Percentiles rank a stretch among this genome's conserved stretches.
phyloP scores from a whole-genome alignment of 441 rosid species.

The Rhodomyrtus psidioides region DNA sequence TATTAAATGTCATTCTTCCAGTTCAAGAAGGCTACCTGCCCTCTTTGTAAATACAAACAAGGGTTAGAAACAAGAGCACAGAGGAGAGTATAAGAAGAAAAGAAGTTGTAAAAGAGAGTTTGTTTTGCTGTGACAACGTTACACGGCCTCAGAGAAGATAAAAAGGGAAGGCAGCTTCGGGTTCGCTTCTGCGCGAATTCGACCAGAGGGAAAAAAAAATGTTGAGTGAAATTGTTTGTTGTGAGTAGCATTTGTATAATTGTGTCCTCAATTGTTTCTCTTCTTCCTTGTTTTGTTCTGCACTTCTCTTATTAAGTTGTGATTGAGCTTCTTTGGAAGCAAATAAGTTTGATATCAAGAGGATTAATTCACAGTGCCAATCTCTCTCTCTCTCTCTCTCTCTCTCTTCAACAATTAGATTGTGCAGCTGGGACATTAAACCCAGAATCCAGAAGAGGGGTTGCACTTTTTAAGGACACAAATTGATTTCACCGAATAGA shows the following conservation, averaged over 20 bases:
- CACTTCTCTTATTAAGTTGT: not conserved
- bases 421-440: not conserved
- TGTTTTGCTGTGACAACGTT: not conserved
- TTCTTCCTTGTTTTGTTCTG: not conserved
- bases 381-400: not conserved
- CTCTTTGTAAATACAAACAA: conserved; percentile 27
- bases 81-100: not conserved
- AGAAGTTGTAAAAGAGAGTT: not conserved
- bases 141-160: not conserved
- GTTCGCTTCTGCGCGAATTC: not conserved
- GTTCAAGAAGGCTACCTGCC: conserved; percentile 8
- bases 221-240: conserved; percentile 17
- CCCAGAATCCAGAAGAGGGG: not conserved
- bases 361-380: not conserved
- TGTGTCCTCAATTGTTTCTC: not conserved
- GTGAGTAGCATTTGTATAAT: conserved; percentile 8
- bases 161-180: not conserved
- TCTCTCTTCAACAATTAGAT: not conserved
- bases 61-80: conserved; percentile 6
- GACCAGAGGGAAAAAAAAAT: not conserved
- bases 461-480: not conserved
- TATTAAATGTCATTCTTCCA: conserved; percentile 16
- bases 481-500: not conserved
- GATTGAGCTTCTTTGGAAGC: conserved; percentile 9
- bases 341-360: conserved; percentile 11